A percentile compares a stretch with the other conserved stretches of the same genome.
These are phyloP conservation scores for Suillus ampliporus DNA, from an alignment of 768 basidiomycete species.

Conservation along the genomic window DNA sequence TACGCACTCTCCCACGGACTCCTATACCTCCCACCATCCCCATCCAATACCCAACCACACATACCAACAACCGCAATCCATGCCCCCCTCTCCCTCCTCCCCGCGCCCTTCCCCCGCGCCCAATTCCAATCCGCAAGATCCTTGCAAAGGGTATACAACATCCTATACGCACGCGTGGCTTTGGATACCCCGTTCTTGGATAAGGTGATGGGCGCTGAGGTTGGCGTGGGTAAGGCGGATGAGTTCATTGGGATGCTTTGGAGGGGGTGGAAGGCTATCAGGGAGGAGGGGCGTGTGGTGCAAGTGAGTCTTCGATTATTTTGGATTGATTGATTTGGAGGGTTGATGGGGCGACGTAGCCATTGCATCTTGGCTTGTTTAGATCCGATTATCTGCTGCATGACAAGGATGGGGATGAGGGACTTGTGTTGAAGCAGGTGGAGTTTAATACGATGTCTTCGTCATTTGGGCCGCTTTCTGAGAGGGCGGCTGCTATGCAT, in stretches of 20 bases:
- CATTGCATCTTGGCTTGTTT: slow-evolving; percentile 87
- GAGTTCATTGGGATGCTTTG: slow-evolving; percentile 87
- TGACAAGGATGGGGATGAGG: slow-evolving; percentile 41
- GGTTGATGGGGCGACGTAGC: slow-evolving; percentile 53
- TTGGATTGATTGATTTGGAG: too few relatives aligned
- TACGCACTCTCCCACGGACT: slow-evolving; percentile 88
- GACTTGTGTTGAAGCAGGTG: slow-evolving; percentile 80
- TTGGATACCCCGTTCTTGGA: slow-evolving; percentile 83
- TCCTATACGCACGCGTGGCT: slow-evolving; percentile 84
- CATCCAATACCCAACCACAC: slow-evolving; percentile 45
- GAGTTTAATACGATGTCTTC: slow-evolving; percentile 98
- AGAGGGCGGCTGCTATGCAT: slow-evolving; percentile 73
- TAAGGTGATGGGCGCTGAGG: slow-evolving; percentile 77
- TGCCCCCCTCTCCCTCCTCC: slow-evolving; percentile 88
- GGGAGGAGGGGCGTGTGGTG: slow-evolving; percentile 63
- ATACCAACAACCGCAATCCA: slow-evolving; percentile 79
- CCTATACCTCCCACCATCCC: slow-evolving; percentile 69
- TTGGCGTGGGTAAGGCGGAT: slow-evolving; percentile 82
- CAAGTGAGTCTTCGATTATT: slow-evolving; percentile 49
- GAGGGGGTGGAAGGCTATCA: slow-evolving; percentile 80
- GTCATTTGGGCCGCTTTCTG: slow-evolving; percentile 84
- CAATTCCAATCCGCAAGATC: slow-evolving; percentile 69
- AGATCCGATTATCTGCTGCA: slow-evolving; percentile 95
- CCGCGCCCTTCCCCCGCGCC: slow-evolving; percentile 80
- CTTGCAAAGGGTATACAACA: slow-evolving; percentile 82